These are phyloP conservation scores for Kipferlia bialata DNA, from an alignment of 78 protist species.

Conservation along the genomic window DNA sequence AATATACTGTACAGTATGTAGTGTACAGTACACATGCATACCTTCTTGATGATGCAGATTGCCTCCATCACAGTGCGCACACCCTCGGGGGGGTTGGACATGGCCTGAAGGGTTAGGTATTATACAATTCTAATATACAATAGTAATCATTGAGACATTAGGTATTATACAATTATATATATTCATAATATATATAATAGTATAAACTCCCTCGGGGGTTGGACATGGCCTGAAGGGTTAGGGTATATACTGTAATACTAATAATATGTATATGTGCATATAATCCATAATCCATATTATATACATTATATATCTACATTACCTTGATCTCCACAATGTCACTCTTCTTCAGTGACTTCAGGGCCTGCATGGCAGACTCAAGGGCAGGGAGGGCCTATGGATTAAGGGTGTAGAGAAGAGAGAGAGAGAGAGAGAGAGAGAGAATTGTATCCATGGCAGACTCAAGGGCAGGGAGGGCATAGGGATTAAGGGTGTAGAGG, in stretches of 20 bases:
- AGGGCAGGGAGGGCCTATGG: constrained; percentile 59
- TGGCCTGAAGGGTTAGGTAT: constrained; percentile 41
- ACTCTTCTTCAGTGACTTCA: constrained; percentile 33
- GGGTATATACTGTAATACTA: too few relatives aligned
- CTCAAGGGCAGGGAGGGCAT: background rate
- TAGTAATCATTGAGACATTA: constrained; percentile 54
- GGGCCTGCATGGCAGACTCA: constrained; percentile 44
- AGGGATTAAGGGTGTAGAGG: background rate
- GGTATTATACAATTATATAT: constrained; percentile 50
- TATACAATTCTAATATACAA: constrained; percentile 33
- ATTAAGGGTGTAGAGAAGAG: constrained; percentile 43
- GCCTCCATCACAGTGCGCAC: constrained; percentile 53
- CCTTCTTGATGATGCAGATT: constrained; percentile 45
- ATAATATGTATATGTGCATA: too few relatives aligned
- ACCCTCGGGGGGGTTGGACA: constrained; percentile 57
- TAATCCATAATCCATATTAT: too few relatives aligned
- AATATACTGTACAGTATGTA: too few relatives aligned
- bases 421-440: background rate
- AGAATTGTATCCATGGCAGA: background rate
- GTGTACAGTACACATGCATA: too few relatives aligned
- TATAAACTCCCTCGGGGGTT: background rate
- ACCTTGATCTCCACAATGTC: constrained; percentile 44
- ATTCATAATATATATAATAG: background rate
- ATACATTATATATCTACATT: too few relatives aligned
- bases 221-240: background rate